Conservation (phyloP, 257 asterid genomes). For the Nicotiana tabacum region DNA sequence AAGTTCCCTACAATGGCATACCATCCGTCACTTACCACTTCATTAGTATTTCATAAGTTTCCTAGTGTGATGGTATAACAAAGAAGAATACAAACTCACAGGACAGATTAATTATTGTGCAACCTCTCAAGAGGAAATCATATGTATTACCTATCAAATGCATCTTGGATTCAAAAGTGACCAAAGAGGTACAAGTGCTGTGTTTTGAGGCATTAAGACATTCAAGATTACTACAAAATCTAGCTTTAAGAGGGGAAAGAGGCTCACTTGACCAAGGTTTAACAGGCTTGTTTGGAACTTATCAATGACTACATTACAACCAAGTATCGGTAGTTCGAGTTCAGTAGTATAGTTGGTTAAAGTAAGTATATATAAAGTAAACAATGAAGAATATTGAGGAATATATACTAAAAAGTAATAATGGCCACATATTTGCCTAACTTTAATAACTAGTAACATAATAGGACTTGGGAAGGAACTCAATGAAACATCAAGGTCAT, state of each 20-base stretch:
- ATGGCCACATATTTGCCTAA: not conserved
- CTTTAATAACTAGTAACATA: not conserved
- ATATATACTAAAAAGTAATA: not conserved
- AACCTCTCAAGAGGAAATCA: not conserved
- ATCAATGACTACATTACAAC: not conserved
- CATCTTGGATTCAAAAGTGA: not conserved
- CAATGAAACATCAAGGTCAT: not conserved
- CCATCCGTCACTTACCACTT: not conserved
- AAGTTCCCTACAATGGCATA: too few relatives aligned
- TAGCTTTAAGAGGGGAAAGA: not conserved
- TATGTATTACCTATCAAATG: not conserved
- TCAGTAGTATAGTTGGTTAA: not conserved
- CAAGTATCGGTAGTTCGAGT: not conserved
- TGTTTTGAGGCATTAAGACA: not conserved
- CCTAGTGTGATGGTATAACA: not conserved
- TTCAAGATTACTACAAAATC: not conserved
- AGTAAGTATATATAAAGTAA: not conserved
- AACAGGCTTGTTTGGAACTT: too few relatives aligned
- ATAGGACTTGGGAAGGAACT: not conserved
- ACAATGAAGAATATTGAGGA: not conserved
- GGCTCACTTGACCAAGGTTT: not conserved
- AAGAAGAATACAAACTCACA: not conserved
- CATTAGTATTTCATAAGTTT: not conserved
- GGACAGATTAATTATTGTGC: not conserved
- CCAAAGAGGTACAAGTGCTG: not conserved